Evolutionary conservation across 2,329 filamentous ascomycete genomes (phyloP), one percentile per base, ranked within the genome.

Genomic region (Huntiella moniliformis): DNA sequence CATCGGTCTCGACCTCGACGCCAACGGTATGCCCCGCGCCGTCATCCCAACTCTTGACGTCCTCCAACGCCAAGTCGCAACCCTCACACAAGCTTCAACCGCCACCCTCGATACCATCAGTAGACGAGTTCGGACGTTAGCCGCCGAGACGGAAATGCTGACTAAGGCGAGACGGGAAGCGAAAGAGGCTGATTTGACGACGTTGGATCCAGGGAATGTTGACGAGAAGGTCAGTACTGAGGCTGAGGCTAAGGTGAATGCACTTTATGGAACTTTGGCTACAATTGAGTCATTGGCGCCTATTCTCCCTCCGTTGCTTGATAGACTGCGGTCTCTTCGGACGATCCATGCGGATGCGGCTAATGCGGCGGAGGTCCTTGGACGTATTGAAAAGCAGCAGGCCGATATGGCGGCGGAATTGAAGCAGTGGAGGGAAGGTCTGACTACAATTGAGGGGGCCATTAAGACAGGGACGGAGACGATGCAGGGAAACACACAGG

Each of bases 251-350:
- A 94, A 94, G 59, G 82, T 98, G 58, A 91, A 93, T 53, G 83
- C 87, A 1, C 72, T 98, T 4, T 95, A 95, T 61, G 81, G 82
- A 1, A 83, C 85, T 3, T 66, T 98, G 12, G 80, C 86, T 1
- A 91, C 84, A 0, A 91, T 98, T 49, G 86, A 94, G 61, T 82
- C 72, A 47, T 68, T 98, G 5, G 73, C 84, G 4, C 91, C 91
- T 1, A 69, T 94, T 13, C 70, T 98, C 3, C 88, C 91, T 1
- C 74, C 84, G 4, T 68, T 96, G 7, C 68, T 98, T 8, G 86
- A 95, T 55, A 74, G 91, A 18, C 65, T 98, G 43, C 73, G 87
- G 48, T 92, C 85, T 6, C 67, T 98, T 47, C 73, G 83, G 49
- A 76, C 79, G 11, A 79, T 96, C 42, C 91, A 98, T 57, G 77